Evolutionary conservation across 805 yeast genomes (phyloP).

Genomic region (Saturnispora galanensis): DNA sequence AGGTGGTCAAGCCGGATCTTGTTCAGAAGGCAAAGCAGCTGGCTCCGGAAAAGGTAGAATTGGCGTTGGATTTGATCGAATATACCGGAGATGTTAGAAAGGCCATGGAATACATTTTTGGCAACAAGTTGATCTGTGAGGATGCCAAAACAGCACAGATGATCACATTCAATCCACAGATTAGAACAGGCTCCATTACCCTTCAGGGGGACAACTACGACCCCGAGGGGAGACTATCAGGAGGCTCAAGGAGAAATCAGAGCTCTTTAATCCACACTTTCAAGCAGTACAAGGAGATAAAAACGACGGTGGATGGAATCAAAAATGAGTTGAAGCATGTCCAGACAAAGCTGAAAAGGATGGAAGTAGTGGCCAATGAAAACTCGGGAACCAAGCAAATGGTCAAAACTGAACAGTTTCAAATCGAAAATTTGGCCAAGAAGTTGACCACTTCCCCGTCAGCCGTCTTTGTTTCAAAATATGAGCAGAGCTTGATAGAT

Average conservation of each 20-base stretch:
- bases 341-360: slow-evolving; percentile 31
- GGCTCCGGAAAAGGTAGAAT: slow-evolving; percentile 78
- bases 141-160: slow-evolving; percentile 83
- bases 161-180: slow-evolving; percentile 78
- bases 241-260: slow-evolving; percentile 70
- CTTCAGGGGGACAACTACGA: slow-evolving; percentile 90
- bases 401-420: slow-evolving; percentile 47
- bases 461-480: slow-evolving; percentile 41
- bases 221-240: slow-evolving; percentile 92
- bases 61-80: slow-evolving; percentile 76
- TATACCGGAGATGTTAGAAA: slow-evolving; percentile 58
- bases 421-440: slow-evolving; percentile 44
- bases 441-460: slow-evolving; percentile 49
- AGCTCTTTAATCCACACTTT: slow-evolving; percentile 53
- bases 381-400: slow-evolving; percentile 52
- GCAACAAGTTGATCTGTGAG: slow-evolving; percentile 76
- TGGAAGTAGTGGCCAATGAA: slow-evolving; percentile 34
- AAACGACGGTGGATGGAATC: slow-evolving; percentile 32
- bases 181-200: slow-evolving; percentile 77
- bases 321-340: slow-evolving; percentile 32
- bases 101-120: slow-evolving; percentile 91
- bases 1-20: slow-evolving; percentile 40
- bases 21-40: slow-evolving; percentile 60
- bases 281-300: slow-evolving; percentile 44
- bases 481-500: slow-evolving; percentile 5